Conservation (phyloP, 805 yeast species). For the Yamadazyma scolyti region DNA sequence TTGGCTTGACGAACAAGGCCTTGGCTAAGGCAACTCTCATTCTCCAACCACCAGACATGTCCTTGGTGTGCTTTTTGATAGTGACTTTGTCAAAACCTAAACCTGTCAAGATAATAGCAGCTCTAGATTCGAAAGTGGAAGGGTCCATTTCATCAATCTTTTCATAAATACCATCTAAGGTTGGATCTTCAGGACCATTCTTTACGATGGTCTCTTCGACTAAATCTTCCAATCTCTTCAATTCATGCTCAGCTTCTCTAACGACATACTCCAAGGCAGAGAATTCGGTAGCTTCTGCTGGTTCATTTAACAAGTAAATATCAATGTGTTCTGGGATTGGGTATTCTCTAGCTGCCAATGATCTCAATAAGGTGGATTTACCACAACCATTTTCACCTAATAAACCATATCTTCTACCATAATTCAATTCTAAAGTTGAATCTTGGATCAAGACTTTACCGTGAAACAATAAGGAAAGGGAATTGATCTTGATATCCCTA, state of each 20-base stretch:
- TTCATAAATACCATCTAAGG: slow-evolving; percentile 87
- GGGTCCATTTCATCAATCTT: slow-evolving; percentile 96
- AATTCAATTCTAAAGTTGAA: slow-evolving; percentile 86
- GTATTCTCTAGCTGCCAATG: slow-evolving; percentile 93
- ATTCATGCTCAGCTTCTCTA: slow-evolving; percentile 90
- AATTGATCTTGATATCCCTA: slow-evolving; percentile 87
- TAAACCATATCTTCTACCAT: slow-evolving; percentile 96
- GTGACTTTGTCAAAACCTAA: slow-evolving; percentile 89
- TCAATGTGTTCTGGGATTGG: slow-evolving; percentile 93
- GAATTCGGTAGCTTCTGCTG: slow-evolving; percentile 90
- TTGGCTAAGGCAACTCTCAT: slow-evolving; percentile 99
- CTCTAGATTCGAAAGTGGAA: slow-evolving; percentile 91
- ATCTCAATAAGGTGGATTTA: slow-evolving; percentile 90
- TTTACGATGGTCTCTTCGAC: slow-evolving; percentile 86
- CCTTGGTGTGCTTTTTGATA: slow-evolving; percentile 90
- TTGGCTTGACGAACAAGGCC: slow-evolving; percentile 97
- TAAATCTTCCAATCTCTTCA: slow-evolving; percentile 83
- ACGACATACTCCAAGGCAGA: slow-evolving; percentile 96
- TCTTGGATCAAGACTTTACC: slow-evolving; percentile 96
- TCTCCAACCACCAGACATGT: slow-evolving; percentile 99
- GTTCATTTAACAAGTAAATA: slow-evolving; percentile 91
- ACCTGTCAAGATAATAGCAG: slow-evolving; percentile 94
- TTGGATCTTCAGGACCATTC: slow-evolving; percentile 90
- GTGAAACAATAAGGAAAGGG: slow-evolving; percentile 90
- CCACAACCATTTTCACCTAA: slow-evolving; percentile 99